These are phyloP conservation scores for Fabrea salina DNA, from an alignment of 169 alveolate genomes.

Conservation along the genomic window DNA sequence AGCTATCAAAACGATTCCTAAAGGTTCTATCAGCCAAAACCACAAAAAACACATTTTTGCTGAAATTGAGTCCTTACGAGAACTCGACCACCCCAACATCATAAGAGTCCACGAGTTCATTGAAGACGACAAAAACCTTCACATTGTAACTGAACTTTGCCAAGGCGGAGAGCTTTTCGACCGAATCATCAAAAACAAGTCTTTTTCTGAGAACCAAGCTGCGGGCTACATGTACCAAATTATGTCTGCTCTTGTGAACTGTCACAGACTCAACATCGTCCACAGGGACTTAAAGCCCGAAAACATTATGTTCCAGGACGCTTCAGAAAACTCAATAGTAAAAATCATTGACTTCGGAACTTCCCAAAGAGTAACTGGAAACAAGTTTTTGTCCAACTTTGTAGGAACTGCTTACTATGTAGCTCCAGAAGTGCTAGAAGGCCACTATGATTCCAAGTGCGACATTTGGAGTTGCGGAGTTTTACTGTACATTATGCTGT, in stretches of 20 bases:
- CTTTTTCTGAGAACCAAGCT: conserved; percentile 86
- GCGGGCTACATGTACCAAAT: conserved; percentile 76
- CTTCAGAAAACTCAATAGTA: neutral
- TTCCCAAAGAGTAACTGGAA: conserved; percentile 67
- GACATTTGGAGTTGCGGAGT: conserved; percentile 64
- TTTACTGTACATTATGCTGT: conserved; percentile 45
- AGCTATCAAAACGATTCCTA: neutral
- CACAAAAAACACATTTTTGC: too few relatives aligned
- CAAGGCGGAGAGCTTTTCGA: conserved; percentile 41
- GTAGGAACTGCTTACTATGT: conserved; percentile 37
- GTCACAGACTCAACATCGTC: conserved; percentile 52
- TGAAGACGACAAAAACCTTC: conserved; percentile 20
- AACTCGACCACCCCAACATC: conserved; percentile 38
- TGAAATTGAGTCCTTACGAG: conserved; percentile 32
- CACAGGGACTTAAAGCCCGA: conserved; percentile 85
- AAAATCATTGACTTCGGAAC: conserved; percentile 85
- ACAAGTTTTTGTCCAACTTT: conserved; percentile 57
- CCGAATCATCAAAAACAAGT: conserved; percentile 11
- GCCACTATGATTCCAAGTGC: conserved; percentile 51
- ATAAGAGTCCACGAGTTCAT: conserved; percentile 32
- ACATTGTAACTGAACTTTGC: conserved; percentile 35
- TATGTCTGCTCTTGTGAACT: conserved; percentile 41
- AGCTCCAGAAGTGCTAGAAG: conserved; percentile 36
- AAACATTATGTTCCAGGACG: conserved; percentile 68
- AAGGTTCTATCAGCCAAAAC: neutral